Percentiles rank a stretch among this genome's conserved stretches.
phyloP scores from a whole-genome alignment of 208 protist species.

The Leptomonas pyrrhocoris region DNA sequence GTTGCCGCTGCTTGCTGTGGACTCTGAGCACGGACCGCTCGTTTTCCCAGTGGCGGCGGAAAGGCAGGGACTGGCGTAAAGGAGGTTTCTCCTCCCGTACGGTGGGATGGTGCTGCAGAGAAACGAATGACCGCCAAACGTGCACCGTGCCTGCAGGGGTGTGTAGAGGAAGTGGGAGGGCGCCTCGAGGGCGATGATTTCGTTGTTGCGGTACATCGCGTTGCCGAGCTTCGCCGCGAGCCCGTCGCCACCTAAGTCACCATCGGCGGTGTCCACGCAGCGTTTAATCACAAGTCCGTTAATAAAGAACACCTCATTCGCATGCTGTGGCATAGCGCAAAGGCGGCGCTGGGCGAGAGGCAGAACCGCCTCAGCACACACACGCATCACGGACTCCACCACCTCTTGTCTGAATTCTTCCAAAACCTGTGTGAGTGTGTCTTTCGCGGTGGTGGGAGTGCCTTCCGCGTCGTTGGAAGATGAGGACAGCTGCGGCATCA shows the following conservation, averaged over 20 bases:
- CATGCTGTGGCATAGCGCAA: constrained; percentile 17
- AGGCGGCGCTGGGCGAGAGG: constrained; percentile 35
- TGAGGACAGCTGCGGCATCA: neutral
- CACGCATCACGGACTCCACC: constrained; percentile 32
- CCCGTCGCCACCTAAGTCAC: constrained; percentile 48
- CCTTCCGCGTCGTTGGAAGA: neutral
- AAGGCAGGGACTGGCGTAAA: constrained; percentile 32
- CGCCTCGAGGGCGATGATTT: constrained; percentile 48
- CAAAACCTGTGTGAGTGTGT: constrained; percentile 22
- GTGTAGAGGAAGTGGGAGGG: constrained; percentile 55
- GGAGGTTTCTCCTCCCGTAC: constrained; percentile 18
- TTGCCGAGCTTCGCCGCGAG: constrained; percentile 39
- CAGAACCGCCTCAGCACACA: constrained; percentile 48
- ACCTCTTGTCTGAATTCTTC: constrained; percentile 41
- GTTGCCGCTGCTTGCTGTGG: neutral
- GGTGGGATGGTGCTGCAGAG: constrained; percentile 66
- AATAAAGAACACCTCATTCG: constrained; percentile 35
- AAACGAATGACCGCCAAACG: constrained; percentile 63
- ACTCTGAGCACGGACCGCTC: neutral
- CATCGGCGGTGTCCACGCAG: constrained; percentile 56
- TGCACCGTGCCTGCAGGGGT: constrained; percentile 54
- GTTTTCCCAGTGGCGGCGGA: neutral
- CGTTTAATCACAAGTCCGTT: constrained; percentile 55
- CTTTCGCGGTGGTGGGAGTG: neutral
- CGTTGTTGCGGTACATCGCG: constrained; percentile 25